Conservation (phyloP, 1,284 basidiomycete genomes). For the Rugosomyces carneus region DNA sequence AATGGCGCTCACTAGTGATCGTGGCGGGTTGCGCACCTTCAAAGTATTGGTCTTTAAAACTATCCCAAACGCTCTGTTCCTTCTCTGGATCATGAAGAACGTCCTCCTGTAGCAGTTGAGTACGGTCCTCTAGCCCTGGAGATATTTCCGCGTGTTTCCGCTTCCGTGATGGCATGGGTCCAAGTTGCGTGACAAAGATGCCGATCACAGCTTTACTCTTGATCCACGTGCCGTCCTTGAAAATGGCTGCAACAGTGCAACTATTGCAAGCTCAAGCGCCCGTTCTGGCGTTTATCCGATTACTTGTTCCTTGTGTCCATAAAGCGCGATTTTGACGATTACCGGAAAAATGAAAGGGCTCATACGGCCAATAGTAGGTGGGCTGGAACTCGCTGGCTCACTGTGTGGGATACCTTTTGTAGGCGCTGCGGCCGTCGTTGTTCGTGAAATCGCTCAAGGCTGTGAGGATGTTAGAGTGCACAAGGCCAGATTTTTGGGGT, state of each 20-base stretch:
- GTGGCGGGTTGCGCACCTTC: conserved; percentile 45
- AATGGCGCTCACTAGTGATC: neutral
- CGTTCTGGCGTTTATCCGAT: conserved; percentile 11
- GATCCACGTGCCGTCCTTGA: conserved; percentile 4
- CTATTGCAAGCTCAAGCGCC: conserved; percentile 7
- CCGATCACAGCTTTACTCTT: neutral
- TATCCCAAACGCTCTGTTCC: conserved; percentile 67
- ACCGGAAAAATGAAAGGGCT: conserved; percentile 24
- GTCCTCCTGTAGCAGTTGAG: neutral
- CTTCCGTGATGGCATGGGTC: conserved; percentile 35
- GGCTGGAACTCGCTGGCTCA: conserved; percentile 35
- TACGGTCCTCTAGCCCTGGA: conserved; percentile 26
- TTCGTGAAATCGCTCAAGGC: conserved; percentile 34
- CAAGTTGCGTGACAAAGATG: too few species aligned
- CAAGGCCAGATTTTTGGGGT: conserved; percentile 30
- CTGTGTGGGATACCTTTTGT: conserved; percentile 39
- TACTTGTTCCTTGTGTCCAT: neutral
- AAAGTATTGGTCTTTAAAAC: conserved; percentile 73
- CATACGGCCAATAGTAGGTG: conserved; percentile 21
- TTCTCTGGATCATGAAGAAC: conserved; percentile 30
- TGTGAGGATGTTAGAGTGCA: conserved; percentile 39
- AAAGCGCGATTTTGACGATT: neutral
- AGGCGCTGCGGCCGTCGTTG: conserved; percentile 31
- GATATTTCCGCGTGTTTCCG: conserved; percentile 41
- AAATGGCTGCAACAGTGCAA: neutral